phyloP scores from a whole-genome alignment of 1,284 basidiomycete genomes.

The Pyrrhoderma lamaoense region DNA sequence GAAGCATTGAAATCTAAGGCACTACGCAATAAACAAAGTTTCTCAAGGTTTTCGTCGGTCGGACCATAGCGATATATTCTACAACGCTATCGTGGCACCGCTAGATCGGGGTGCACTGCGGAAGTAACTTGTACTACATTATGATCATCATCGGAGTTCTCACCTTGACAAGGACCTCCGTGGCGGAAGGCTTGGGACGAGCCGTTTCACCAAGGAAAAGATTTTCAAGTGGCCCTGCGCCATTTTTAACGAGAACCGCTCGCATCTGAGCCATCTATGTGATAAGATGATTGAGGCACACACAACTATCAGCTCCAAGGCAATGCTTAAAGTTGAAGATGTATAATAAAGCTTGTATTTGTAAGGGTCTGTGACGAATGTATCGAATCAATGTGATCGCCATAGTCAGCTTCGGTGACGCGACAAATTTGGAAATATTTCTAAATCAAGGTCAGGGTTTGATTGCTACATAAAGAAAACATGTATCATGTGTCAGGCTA shows the following conservation, averaged over 20 bases:
- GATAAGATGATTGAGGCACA: not conserved
- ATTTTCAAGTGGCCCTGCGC: slow-evolving; percentile 69
- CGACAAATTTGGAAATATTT: too few relatives aligned
- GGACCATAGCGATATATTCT: too few relatives aligned
- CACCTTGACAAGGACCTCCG: slow-evolving; percentile 75
- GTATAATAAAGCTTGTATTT: too few relatives aligned
- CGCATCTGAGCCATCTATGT: slow-evolving; percentile 47
- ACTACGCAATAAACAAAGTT: not conserved
- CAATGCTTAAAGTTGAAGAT: not conserved
- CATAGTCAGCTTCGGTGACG: too few relatives aligned
- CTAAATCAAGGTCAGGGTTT: too few relatives aligned
- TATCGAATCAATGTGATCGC: too few relatives aligned
- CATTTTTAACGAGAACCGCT: slow-evolving; percentile 77
- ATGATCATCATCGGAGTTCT: slow-evolving; percentile 17
- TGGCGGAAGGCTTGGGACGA: slow-evolving; percentile 47
- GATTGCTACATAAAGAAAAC: too few relatives aligned
- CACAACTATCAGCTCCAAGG: not conserved
- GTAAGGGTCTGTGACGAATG: too few relatives aligned
- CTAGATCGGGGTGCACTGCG: not conserved
- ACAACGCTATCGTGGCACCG: too few relatives aligned
- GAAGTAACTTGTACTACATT: not conserved
- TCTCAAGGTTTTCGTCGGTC: too few relatives aligned
- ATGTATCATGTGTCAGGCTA: too few relatives aligned
- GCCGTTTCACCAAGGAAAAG: slow-evolving; percentile 74
- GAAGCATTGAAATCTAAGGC: not conserved